Conservation (phyloP, 78 protist species). For the Dictyostelium purpureum region DNA sequence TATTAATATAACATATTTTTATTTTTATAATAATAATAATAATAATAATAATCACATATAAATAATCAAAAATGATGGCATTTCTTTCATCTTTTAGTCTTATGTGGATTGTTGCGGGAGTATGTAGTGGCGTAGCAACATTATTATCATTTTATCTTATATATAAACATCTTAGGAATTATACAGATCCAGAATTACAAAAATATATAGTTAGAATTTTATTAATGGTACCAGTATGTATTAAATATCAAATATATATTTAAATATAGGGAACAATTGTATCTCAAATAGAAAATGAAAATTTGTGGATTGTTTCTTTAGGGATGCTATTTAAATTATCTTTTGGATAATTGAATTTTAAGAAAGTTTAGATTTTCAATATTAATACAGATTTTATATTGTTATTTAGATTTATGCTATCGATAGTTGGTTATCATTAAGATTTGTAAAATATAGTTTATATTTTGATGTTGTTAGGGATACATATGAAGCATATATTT, state of each 20-base stretch:
- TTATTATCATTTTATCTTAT: constrained; percentile 58
- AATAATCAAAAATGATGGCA: background rate
- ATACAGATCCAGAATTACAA: constrained; percentile 68
- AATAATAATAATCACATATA: too few relatives aligned
- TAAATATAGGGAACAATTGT: background rate
- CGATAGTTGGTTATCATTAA: constrained; percentile 65
- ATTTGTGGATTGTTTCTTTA: too few relatives aligned
- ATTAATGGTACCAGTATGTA: constrained; percentile 78
- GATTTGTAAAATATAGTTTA: constrained; percentile 39
- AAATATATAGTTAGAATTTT: constrained; percentile 73
- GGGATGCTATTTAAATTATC: too few relatives aligned
- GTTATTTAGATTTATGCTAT: constrained; percentile 50
- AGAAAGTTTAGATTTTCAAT: background rate
- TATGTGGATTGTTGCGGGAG: constrained; percentile 55
- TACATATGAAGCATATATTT: constrained; percentile 81
- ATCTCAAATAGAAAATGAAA: too few relatives aligned
- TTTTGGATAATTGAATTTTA: too few relatives aligned
- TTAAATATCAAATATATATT: background rate
- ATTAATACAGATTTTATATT: background rate
- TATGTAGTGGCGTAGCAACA: constrained; percentile 20
- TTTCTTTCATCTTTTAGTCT: background rate
- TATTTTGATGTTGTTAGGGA: constrained; percentile 79
- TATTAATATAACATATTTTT: too few relatives aligned
- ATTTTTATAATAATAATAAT: too few relatives aligned
- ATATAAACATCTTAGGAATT: constrained; percentile 69